phyloP scores from a whole-genome alignment of 768 basidiomycete species.

The Lyophyllum semitale region DNA sequence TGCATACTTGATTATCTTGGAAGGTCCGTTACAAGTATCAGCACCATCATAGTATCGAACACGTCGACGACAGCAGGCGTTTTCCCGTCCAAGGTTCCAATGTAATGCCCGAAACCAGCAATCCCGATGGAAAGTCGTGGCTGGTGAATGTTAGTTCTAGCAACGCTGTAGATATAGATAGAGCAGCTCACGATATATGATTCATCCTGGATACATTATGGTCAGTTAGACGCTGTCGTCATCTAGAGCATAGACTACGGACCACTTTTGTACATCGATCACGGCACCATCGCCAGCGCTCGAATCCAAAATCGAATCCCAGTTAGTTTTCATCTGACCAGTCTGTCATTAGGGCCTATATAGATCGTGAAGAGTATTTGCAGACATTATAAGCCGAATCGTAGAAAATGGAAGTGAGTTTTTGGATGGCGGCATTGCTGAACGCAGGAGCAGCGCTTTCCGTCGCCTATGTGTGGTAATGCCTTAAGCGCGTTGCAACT shows the following conservation, averaged over 20 bases:
- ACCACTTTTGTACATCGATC: slow-evolving; percentile 53
- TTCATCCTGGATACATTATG: slow-evolving; percentile 38
- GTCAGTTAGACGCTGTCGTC: slow-evolving; percentile 34
- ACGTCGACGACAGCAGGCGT: slow-evolving; percentile 39
- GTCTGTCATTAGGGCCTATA: not conserved
- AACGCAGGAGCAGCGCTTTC: slow-evolving; percentile 53
- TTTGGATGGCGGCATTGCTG: slow-evolving; percentile 51
- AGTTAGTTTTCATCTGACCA: slow-evolving; percentile 29
- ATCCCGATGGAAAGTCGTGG: slow-evolving; percentile 59
- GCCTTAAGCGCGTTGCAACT: not conserved
- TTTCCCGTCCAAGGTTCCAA: slow-evolving; percentile 52
- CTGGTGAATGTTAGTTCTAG: slow-evolving; percentile 24
- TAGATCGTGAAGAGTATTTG: not conserved
- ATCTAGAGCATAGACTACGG: slow-evolving; percentile 23
- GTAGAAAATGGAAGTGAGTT: slow-evolving; percentile 46
- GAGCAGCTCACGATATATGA: slow-evolving; percentile 37
- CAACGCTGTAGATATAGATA: too few species aligned
- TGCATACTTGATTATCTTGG: too few species aligned
- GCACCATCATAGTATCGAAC: slow-evolving; percentile 34
- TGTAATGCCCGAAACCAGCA: slow-evolving; percentile 61
- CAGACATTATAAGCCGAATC: slow-evolving; percentile 52
- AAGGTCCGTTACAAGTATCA: too few species aligned
- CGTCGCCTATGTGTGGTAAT: slow-evolving; percentile 38
- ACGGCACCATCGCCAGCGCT: slow-evolving; percentile 39
- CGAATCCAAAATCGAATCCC: slow-evolving; percentile 23